Evolutionary conservation across 257 asterid genomes (phyloP).

Genomic region (Lavandula angustifolia): DNA sequence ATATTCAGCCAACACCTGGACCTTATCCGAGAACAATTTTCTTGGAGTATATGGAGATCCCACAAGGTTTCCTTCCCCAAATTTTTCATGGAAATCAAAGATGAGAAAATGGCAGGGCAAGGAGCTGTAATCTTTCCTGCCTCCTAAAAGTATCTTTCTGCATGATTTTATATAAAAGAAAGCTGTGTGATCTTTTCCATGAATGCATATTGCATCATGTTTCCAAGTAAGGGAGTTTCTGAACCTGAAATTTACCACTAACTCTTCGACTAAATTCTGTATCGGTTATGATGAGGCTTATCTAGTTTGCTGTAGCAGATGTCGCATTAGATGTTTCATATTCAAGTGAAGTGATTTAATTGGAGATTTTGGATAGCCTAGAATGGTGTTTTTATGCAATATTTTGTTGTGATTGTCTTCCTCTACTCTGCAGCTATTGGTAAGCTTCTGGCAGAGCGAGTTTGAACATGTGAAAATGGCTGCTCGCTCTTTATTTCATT

Average conservation of each 20-base stretch:
- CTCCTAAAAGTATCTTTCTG: background rate
- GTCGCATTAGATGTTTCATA: constrained; percentile 20
- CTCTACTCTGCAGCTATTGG: constrained; percentile 67
- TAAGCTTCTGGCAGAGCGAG: constrained; percentile 97
- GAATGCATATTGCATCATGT: constrained; percentile 8
- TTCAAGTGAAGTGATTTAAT: constrained; percentile 18
- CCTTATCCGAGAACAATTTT: background rate
- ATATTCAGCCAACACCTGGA: constrained; percentile 1
- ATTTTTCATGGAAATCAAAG: background rate
- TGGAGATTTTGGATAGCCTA: constrained; percentile 20
- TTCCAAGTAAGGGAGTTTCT: background rate
- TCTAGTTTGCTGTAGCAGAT: constrained; percentile 21
- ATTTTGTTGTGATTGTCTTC: constrained; percentile 25
- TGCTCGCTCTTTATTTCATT: constrained; percentile 94
- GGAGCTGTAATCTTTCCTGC: background rate
- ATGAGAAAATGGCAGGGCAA: background rate
- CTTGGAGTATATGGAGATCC: background rate
- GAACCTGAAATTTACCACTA: background rate
- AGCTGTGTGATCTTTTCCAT: constrained; percentile 4
- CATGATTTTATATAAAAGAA: no score
- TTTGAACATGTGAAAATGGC: constrained; percentile 94
- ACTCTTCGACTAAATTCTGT: background rate
- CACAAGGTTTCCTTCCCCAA: background rate
- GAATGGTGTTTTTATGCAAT: constrained; percentile 23
- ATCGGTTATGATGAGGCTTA: background rate